A percentile compares a stretch with the other conserved stretches of the same genome.
These are phyloP conservation scores for Dryas octopetala DNA, from an alignment of 306 rosid genomes.

Conservation along the genomic window DNA sequence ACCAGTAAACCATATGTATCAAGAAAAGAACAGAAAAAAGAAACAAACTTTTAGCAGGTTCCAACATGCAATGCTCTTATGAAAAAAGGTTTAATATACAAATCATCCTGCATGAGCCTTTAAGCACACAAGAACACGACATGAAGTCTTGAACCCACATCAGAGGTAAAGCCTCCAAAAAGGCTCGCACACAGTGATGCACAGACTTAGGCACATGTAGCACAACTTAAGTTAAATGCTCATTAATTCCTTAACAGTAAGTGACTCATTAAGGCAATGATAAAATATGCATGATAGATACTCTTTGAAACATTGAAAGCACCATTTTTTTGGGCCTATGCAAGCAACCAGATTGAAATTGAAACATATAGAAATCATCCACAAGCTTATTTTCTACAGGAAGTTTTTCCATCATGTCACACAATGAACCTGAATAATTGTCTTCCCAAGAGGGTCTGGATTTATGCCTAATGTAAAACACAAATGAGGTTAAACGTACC, in stretches of 20 bases:
- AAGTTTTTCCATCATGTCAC: background rate
- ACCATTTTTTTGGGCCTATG: background rate
- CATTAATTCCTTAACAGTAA: background rate
- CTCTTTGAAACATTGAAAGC: background rate
- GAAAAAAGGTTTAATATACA: background rate
- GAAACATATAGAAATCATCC: background rate
- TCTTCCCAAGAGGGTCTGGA: background rate
- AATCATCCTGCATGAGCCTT: background rate
- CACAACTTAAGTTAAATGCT: background rate
- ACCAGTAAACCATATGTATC: background rate
- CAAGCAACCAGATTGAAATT: background rate
- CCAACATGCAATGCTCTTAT: background rate
- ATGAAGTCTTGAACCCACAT: background rate
- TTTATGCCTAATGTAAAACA: slow-evolving; percentile 1
- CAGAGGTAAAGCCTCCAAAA: slow-evolving; percentile 8
- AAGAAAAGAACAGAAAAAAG: no score
- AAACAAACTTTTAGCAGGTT: background rate
- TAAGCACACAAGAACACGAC: background rate
- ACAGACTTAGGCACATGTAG: background rate
- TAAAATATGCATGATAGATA: background rate
- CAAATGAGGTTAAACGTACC: slow-evolving; percentile 41
- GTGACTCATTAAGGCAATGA: background rate
- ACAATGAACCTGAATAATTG: background rate
- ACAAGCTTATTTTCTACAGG: background rate
- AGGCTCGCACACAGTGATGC: background rate